These are phyloP conservation scores for Penicillium maclennaniae DNA, from an alignment of 495 filamentous ascomycete species.

Conservation along the genomic window DNA sequence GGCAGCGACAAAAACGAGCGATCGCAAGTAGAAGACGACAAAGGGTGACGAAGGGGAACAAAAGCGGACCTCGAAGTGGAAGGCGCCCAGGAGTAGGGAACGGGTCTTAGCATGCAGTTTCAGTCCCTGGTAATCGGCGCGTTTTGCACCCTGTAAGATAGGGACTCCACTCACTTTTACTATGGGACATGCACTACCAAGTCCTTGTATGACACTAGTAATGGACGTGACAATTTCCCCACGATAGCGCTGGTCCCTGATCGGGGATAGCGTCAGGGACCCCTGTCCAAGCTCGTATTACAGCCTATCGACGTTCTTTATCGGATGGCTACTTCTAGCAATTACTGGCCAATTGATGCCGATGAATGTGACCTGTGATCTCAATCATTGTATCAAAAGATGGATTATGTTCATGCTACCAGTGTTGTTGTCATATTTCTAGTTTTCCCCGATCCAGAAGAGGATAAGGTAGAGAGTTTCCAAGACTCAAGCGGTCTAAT, in stretches of 20 bases:
- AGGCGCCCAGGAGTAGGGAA: constrained; percentile 13
- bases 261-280: constrained; percentile 23
- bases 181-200: neutral
- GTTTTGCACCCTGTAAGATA: neutral
- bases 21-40: constrained; percentile 21
- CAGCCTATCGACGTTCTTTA: neutral
- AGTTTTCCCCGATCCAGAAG: neutral
- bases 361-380: neutral
- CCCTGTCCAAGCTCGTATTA: neutral
- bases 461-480: constrained; percentile 1
- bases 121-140: constrained; percentile 6
- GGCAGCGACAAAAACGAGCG: constrained; percentile 21
- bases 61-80: constrained; percentile 11
- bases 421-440: neutral
- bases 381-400: neutral
- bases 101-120: constrained; percentile 10
- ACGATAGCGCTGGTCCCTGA: neutral
- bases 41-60: constrained; percentile 25
- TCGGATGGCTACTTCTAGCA: neutral
- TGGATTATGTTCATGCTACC: neutral
- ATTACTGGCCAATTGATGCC: neutral
- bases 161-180: neutral
- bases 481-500: neutral
- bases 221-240: neutral
- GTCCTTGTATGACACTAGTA: constrained; percentile 1